These are phyloP conservation scores for Aspergillus sp. DNA, from an alignment of 2,329 filamentous ascomycete genomes.

Conservation along the genomic window DNA sequence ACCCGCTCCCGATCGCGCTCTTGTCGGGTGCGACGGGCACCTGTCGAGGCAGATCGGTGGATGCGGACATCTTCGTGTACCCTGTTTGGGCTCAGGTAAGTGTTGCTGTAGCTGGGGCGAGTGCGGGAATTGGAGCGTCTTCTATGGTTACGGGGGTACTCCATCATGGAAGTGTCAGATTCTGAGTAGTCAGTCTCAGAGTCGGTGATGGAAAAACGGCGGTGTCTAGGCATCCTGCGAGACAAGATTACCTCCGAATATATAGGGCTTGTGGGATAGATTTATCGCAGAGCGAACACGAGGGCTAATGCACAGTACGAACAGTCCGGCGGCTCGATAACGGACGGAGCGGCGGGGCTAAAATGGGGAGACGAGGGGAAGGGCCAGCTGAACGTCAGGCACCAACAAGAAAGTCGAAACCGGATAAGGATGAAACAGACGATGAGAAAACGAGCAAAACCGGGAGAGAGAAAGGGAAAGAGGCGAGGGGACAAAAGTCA, in stretches of 20 bases:
- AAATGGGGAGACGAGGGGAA: neutral
- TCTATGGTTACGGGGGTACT: conserved; percentile 22
- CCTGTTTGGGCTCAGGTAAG: conserved; percentile 26
- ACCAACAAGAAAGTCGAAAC: neutral
- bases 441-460: conserved; percentile 4
- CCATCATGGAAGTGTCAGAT: conserved; percentile 37
- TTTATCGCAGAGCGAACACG: neutral
- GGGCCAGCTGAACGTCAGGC: neutral
- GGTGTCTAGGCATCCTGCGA: conserved; percentile 9
- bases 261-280: neutral
- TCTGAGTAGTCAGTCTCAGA: conserved; percentile 36
- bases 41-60: conserved; percentile 38
- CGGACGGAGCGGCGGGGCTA: conserved; percentile 1
- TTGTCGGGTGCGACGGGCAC: conserved; percentile 25
- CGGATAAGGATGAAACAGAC: neutral
- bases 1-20: conserved; percentile 12
- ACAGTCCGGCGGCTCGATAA: conserved; percentile 3
- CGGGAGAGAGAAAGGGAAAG: conserved; percentile 6
- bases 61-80: conserved; percentile 23
- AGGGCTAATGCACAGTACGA: conserved; percentile 5
- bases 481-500: conserved; percentile 8
- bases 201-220: conserved; percentile 20
- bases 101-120: conserved; percentile 24
- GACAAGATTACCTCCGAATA: neutral
- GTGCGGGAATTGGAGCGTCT: conserved; percentile 36